Evolutionary conservation across 129 eudicot genomes (phyloP).

Genomic region (Ambrosia trifida): DNA sequence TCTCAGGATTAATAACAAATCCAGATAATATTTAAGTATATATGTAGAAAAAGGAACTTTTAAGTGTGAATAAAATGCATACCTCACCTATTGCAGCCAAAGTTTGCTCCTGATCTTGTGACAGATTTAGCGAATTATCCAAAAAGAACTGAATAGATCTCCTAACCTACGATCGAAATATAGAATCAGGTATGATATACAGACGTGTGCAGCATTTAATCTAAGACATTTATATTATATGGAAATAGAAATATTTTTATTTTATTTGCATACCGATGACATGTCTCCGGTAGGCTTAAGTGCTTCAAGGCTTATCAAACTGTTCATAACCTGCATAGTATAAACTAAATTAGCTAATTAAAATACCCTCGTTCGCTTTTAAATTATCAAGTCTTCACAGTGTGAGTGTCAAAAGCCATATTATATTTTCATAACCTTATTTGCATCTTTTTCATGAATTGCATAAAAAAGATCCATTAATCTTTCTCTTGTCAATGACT

Average conservation of each 20-base stretch:
- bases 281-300: conserved; percentile 97
- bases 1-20: not conserved
- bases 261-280: conserved; percentile 66
- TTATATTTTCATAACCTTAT: conserved; percentile 54
- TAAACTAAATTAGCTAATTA: conserved; percentile 18
- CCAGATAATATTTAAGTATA: not conserved
- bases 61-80: not conserved
- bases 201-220: not conserved
- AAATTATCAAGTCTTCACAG: too few species aligned
- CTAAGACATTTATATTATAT: conserved; percentile 17
- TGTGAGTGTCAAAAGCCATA: too few species aligned
- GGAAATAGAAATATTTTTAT: not conserved
- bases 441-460: conserved; percentile 86
- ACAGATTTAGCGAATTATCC: conserved; percentile 67
- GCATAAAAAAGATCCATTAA: conserved; percentile 82
- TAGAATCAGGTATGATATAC: conserved; percentile 4
- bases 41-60: conserved; percentile 12
- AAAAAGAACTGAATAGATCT: conserved; percentile 93
- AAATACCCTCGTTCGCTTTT: not conserved
- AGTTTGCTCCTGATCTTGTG: conserved; percentile 75
- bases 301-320: conserved; percentile 83
- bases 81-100: too few species aligned
- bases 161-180: conserved; percentile 57
- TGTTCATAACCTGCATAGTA: conserved; percentile 65
- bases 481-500: too few species aligned